These are phyloP conservation scores for Euclidium syriacum DNA, from an alignment of 345 rosid species.

Conservation along the genomic window DNA sequence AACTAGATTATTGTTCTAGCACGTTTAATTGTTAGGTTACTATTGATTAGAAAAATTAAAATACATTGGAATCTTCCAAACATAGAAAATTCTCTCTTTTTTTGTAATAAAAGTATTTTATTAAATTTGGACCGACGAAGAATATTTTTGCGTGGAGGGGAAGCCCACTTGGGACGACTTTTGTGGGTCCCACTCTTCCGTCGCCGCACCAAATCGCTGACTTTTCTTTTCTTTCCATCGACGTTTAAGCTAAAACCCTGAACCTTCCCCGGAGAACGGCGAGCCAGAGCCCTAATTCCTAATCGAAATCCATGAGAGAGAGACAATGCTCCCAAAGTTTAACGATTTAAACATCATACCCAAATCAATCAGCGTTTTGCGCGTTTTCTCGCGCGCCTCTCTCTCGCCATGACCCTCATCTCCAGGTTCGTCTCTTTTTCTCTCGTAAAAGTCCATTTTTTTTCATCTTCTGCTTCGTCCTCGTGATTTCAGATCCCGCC, in stretches of 20 bases:
- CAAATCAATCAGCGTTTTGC: neutral
- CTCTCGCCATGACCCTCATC: slow-evolving; percentile 26
- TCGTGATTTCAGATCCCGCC: neutral
- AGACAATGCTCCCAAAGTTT: slow-evolving; percentile 11
- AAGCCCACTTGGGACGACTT: too few relatives aligned
- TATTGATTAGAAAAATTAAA: too few relatives aligned
- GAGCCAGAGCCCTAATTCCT: neutral
- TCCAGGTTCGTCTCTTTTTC: slow-evolving; percentile 25
- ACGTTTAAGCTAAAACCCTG: slow-evolving; percentile 17
- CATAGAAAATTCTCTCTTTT: too few relatives aligned
- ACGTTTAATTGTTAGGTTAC: too few relatives aligned
- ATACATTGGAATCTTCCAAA: too few relatives aligned
- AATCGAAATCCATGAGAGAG: neutral
- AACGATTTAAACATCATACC: neutral
- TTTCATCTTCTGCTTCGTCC: neutral
- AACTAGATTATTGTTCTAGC: too few relatives aligned
- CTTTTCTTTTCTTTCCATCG: neutral
- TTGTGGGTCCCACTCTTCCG: slow-evolving; percentile 6
- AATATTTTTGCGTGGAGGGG: too few relatives aligned
- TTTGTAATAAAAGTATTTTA: too few relatives aligned
- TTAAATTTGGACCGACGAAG: too few relatives aligned
- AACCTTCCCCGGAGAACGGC: slow-evolving; percentile 15
- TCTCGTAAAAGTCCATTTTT: too few relatives aligned
- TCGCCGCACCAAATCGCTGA: slow-evolving; percentile 1
- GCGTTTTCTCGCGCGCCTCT: neutral